Conservation (phyloP, 148 eudicot genomes). For the Cornus kousa region DNA sequence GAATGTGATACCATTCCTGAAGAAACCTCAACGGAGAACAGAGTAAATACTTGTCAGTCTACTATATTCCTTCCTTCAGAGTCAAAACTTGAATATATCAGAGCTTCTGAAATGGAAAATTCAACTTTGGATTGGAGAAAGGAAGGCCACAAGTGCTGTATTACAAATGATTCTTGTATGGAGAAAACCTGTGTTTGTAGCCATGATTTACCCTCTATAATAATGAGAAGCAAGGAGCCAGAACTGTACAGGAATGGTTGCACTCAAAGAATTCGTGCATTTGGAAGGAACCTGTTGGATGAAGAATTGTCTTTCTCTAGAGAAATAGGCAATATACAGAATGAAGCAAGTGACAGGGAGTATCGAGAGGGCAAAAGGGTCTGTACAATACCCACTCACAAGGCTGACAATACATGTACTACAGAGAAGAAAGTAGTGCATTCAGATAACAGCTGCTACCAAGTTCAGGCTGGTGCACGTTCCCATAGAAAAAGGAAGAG, state of each 20-base stretch:
- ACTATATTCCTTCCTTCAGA: slow-evolving; percentile 12
- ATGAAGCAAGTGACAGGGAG: slow-evolving; percentile 24
- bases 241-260: slow-evolving; percentile 64
- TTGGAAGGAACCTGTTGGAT: slow-evolving; percentile 49
- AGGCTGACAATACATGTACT: slow-evolving; percentile 9
- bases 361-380: slow-evolving; percentile 30
- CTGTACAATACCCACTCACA: slow-evolving; percentile 9
- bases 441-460: slow-evolving; percentile 7
- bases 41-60: slow-evolving; percentile 10
- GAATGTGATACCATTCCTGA: slow-evolving; percentile 2
- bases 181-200: slow-evolving; percentile 23
- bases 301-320: slow-evolving; percentile 39
- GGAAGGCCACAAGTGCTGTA: slow-evolving; percentile 17
- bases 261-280: slow-evolving; percentile 78
- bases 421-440: slow-evolving; percentile 24
- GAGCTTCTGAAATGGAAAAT: slow-evolving; percentile 14
- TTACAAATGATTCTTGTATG: slow-evolving; percentile 11
- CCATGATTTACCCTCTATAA: slow-evolving; percentile 57
- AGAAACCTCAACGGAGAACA: slow-evolving; percentile 10
- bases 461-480: slow-evolving; percentile 14
- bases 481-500: slow-evolving; percentile 23
- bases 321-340: slow-evolving; percentile 19
- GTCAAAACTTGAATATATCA: slow-evolving; percentile 12
- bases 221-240: slow-evolving; percentile 56
- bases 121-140: slow-evolving; percentile 14